Conservation (phyloP, 768 basidiomycete genomes). For the Tremella fuciformis region DNA sequence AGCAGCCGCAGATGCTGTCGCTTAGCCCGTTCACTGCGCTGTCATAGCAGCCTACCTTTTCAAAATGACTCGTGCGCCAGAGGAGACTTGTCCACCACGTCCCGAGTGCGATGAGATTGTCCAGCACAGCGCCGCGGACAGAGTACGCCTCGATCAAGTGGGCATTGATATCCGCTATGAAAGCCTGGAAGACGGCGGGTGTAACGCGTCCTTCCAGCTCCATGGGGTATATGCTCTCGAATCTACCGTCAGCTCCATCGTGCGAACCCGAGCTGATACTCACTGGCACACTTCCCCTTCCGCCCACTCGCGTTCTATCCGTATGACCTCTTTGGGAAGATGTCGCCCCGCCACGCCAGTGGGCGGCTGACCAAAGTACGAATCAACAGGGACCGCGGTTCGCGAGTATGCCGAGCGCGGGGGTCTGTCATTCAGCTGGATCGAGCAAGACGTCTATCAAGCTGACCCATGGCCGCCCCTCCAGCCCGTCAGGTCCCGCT, state of each 20-base stretch:
- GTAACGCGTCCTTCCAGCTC: slow-evolving; percentile 95
- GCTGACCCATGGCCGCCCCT: slow-evolving; percentile 37
- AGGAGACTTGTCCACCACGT: slow-evolving; percentile 75
- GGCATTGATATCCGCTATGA: slow-evolving; percentile 87
- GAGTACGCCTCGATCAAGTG: slow-evolving; percentile 82
- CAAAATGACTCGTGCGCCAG: slow-evolving; percentile 71
- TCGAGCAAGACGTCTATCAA: neutral
- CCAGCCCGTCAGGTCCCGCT: slow-evolving; percentile 36
- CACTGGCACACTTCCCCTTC: slow-evolving; percentile 81
- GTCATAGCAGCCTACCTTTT: slow-evolving; percentile 60
- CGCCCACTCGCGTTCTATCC: slow-evolving; percentile 87
- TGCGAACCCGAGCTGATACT: slow-evolving; percentile 15
- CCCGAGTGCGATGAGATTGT: slow-evolving; percentile 74
- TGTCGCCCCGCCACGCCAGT: slow-evolving; percentile 82
- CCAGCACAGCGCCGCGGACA: slow-evolving; percentile 65
- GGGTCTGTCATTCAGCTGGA: slow-evolving; percentile 11
- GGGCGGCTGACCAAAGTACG: slow-evolving; percentile 68
- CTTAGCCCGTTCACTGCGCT: neutral
- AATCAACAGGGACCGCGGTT: slow-evolving; percentile 32
- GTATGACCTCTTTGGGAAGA: slow-evolving; percentile 84
- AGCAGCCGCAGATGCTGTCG: slow-evolving; percentile 73
- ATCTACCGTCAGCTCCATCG: slow-evolving; percentile 50
- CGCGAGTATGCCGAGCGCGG: slow-evolving; percentile 43
- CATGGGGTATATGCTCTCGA: slow-evolving; percentile 79
- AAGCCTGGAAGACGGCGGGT: slow-evolving; percentile 82